Conservation (phyloP, 306 rosid species). For the Castanea crenata region DNA sequence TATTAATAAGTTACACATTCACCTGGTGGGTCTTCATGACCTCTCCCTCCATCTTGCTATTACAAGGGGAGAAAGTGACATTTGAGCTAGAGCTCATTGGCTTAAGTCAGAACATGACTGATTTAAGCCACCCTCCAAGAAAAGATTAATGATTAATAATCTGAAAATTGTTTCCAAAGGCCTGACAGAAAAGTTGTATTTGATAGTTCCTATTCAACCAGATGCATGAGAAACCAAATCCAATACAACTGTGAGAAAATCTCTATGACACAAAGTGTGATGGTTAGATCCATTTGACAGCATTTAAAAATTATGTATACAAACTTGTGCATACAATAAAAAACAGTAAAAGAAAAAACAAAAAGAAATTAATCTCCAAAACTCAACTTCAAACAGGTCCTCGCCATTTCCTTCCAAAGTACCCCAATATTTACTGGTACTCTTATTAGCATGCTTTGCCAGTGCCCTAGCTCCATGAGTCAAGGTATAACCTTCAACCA, state of each 20-base stretch:
- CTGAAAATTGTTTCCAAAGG: background rate
- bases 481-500: slow-evolving; percentile 45
- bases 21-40: no score
- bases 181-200: background rate
- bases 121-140: background rate
- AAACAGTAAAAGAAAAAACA: background rate
- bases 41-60: no score
- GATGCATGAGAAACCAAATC: background rate
- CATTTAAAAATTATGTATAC: background rate
- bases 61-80: no score
- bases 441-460: slow-evolving; percentile 64
- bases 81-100: no score
- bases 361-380: slow-evolving; percentile 11
- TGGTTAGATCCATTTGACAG: background rate
- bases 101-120: no score
- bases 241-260: background rate
- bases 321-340: slow-evolving; percentile 1
- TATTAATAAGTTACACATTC: no score
- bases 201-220: background rate
- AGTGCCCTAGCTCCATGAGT: slow-evolving; percentile 75
- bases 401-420: slow-evolving; percentile 58
- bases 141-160: background rate
- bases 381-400: slow-evolving; percentile 20
- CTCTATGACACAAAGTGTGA: background rate
- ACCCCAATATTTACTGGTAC: slow-evolving; percentile 64